Evolutionary conservation across 352 stramenopile genomes (phyloP), one percentile per base, ranked within the genome.

Genomic region (Phytophthora cajani): DNA sequence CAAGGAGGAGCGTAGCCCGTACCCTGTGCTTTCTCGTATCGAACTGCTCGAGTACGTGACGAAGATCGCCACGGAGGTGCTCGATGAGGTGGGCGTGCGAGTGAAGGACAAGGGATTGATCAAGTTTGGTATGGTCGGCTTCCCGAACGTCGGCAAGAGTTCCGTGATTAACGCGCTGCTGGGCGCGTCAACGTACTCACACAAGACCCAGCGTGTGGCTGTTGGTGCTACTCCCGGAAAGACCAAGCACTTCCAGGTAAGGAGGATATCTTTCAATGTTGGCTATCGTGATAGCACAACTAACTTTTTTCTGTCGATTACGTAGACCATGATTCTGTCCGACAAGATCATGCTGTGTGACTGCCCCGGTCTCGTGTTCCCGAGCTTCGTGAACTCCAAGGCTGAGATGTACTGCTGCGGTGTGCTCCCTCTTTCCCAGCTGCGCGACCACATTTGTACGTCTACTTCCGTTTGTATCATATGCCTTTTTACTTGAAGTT

Each of bases 101-200:
- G 79, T 87, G 44, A 93, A 97, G 59, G 90, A 96, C 49, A 91
- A 94, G 58, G 85, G 84, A 12, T 71, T 90, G 50, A 91, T 93
- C 72, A 97, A 93, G 62, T 90, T 99, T 70, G 98, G 98, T 60
- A 99, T 99, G 96, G 97, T 99, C 38, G 98, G 98, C 38, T 99
- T 99, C 81, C 98, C 98, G 16, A 99, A 99, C 87, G 98, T 99
- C 64, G 98, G 98, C 57, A 99, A 99, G 86, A 98, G 88, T 69
- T 99, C 94, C 25, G 91, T 99, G 36, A 99, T 99, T 74, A 99
- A 99, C 76, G 97, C 99, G 33, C 82, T 99, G 25, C 83, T 99
- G 21, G 97, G 98, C 53, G 96, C 93, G 53, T 98, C 95, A 12
- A 98, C 97, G 53, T 96, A 96, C 72, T 92, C 89, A 36, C 98